Evolutionary conservation across 73 alveolate species (phyloP).

Genomic region (Paramecium pentaurelia): DNA sequence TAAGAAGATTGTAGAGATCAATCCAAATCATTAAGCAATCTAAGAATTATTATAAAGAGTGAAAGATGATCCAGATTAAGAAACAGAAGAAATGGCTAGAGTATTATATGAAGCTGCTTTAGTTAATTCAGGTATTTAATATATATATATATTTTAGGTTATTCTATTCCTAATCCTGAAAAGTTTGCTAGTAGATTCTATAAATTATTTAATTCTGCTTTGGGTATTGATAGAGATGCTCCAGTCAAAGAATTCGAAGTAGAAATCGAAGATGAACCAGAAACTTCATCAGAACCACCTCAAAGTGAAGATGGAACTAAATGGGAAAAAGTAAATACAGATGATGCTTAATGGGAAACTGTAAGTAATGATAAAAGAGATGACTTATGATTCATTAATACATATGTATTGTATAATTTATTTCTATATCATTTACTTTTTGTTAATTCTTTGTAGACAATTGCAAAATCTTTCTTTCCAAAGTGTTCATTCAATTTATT

Average conservation of each 20-base stretch:
- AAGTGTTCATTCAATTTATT: conserved; percentile 3
- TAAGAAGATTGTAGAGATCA: conserved; percentile 93
- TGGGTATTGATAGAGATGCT: conserved; percentile 76
- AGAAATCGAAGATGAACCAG: conserved; percentile 76
- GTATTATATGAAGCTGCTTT: conserved; percentile 77
- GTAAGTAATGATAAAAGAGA: conserved; percentile 18
- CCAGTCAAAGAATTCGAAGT: conserved; percentile 72
- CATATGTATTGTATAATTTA: not conserved
- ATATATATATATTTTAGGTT: not conserved
- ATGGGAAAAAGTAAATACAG: conserved; percentile 49
- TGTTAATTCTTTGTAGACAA: not conserved
- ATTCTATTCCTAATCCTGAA: conserved; percentile 73
- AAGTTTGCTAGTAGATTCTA: conserved; percentile 65
- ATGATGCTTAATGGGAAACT: not conserved
- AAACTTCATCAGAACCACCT: conserved; percentile 5
- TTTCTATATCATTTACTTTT: not conserved
- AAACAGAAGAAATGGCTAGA: conserved; percentile 71
- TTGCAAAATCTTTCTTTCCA: not conserved
- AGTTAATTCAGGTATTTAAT: conserved; percentile 79
- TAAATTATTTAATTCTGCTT: conserved; percentile 70
- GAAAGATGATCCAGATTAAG: conserved; percentile 73
- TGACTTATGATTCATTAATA: conserved; percentile 21
- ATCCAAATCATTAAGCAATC: conserved; percentile 97
- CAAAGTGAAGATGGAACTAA: conserved; percentile 33
- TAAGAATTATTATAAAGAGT: conserved; percentile 78